Percentiles rank a stretch among this genome's conserved stretches.
Conservation (phyloP, 2,329 filamentous ascomycete genomes). For the Microdochium trichocladiopsis region DNA sequence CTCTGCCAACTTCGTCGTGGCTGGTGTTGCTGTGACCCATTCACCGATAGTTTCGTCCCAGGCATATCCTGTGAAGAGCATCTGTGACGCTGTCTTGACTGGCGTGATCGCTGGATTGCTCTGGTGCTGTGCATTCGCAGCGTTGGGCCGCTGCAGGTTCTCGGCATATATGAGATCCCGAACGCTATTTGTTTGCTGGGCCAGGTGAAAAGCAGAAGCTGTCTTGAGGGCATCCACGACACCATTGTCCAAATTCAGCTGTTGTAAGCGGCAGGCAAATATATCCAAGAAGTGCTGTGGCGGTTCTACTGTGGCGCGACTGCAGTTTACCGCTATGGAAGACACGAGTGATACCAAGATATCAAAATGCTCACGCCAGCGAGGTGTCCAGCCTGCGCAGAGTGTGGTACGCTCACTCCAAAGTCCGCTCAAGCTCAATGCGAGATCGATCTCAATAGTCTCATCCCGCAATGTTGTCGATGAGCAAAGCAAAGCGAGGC, state of each 20-base stretch:
- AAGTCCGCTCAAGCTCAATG: neutral
- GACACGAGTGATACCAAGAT: conserved; percentile 18
- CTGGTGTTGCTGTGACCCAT: conserved; percentile 44
- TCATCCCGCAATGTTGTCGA: neutral
- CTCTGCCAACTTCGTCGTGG: conserved; percentile 2
- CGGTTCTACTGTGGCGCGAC: conserved; percentile 15
- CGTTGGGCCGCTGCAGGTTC: conserved; percentile 17
- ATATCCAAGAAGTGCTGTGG: conserved; percentile 17
- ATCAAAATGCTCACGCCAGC: conserved; percentile 13
- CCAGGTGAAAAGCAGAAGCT: conserved; percentile 43
- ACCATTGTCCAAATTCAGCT: conserved; percentile 20
- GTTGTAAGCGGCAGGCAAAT: conserved; percentile 32
- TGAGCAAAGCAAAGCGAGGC: neutral
- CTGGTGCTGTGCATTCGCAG: conserved; percentile 1
- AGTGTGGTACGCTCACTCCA: neutral
- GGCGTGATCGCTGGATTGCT: conserved; percentile 1
- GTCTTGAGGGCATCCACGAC: conserved; percentile 29
- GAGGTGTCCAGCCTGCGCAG: conserved; percentile 8
- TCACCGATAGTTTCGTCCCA: conserved; percentile 52
- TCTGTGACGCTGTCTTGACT: neutral
- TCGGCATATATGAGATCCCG: conserved; percentile 48
- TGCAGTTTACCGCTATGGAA: conserved; percentile 18
- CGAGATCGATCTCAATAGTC: neutral
- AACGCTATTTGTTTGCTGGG: conserved; percentile 44
- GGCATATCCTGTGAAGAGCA: conserved; percentile 27